Evolutionary conservation across 1,139 yeast species (phyloP), one percentile per base, ranked within the genome.

Genomic region (Suhomyces maxii): DNA sequence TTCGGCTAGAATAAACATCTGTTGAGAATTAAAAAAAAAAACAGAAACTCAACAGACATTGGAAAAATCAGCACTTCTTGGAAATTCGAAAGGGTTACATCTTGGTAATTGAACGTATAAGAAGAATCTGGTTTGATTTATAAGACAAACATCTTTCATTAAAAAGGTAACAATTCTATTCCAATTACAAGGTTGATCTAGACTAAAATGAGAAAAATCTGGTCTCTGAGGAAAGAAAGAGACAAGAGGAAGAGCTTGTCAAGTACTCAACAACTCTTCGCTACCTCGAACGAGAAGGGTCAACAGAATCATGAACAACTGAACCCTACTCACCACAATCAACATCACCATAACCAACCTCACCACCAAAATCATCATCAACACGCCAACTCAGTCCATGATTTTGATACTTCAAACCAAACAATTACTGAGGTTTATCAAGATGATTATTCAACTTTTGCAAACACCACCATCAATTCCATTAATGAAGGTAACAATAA

Each of bases 211-310:
- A 64, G 69, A 51, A 65, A 64, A 56, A 64, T 65, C 53, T 65
- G 68, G 68, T 36, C 62, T 40, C 64, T 57, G 58, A 60, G 68
- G 53, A 65, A 59, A 54, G 69, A 64, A 42, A 57, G 57, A 52
- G 68, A 64, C 40, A 63, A 59, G 54, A 56, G 68, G 31, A 58
- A 59, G 52, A 60, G 64, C 49, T 54, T 63, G 48, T 53, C 60
- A 14, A 47, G 49, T 45, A 47, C 45, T 1, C 50, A 43, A 33
- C 50, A 47, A 26, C 47, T 47, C 26, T 47, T 37, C 32, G 34
- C 44, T 11, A 28, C 9, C n/a, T 28, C 31, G 3, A 28, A 28
- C n/a, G 31, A 28, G 11, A 28, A 28, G 31, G n/a, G 31, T 28
- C 11, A 11, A 9, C 9, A 34, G 26, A 25, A 35, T 8, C 30